Evolutionary conservation across 139 green algal species (phyloP), one percentile per base, ranked within the genome.

Genomic region (Volvox reticuliferus): DNA sequence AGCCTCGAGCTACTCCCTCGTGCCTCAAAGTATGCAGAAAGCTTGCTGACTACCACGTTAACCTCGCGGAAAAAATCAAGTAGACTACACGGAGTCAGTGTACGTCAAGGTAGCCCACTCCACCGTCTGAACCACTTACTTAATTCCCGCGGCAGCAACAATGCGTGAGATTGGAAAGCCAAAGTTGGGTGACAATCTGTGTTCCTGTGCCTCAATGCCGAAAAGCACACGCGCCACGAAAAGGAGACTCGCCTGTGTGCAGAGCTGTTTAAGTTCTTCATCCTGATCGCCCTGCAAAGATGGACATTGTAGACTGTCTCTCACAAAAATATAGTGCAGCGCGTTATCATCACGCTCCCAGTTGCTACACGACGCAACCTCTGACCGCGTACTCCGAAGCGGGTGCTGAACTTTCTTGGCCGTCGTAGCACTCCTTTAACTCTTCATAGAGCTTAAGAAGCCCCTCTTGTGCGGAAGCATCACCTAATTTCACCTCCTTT

Each of bases 1-100:
- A 87, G 14, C 32, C 83, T 79, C 44, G 83, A 83, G 35, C 62
- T 89, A 6, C 77, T 50, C 22, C 68, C 61, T 0, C 17, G 50
- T 0, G 35, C 32, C 44, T 93, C 82, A 0, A 95, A 88, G 24
- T 80, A 89, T 0, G 91, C 82, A n/a, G 78, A 89, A 24, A 96
- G 83, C 77, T 92, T 93, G 89, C 81, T 87, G 2, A 90, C 55
- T 12, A 93, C 91, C 2, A 96, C 82, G 6, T 91, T 91, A 21
- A 93, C 73, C 79, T 96, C 94, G 12, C 88, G 88, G 69, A 95
- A 95, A 71, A 96, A 93, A 32, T 94, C 92, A 0, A 94, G 92
- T 0, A 94, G 35, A 63, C 94, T 96, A 88, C 89, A 37, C 26
- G n/a, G 1, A 9, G 20, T 9, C 26, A 33, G 71, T 26, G 22